phyloP scores from a whole-genome alignment of 2,329 filamentous ascomycete species.

The Neoarthrinium moseri region DNA sequence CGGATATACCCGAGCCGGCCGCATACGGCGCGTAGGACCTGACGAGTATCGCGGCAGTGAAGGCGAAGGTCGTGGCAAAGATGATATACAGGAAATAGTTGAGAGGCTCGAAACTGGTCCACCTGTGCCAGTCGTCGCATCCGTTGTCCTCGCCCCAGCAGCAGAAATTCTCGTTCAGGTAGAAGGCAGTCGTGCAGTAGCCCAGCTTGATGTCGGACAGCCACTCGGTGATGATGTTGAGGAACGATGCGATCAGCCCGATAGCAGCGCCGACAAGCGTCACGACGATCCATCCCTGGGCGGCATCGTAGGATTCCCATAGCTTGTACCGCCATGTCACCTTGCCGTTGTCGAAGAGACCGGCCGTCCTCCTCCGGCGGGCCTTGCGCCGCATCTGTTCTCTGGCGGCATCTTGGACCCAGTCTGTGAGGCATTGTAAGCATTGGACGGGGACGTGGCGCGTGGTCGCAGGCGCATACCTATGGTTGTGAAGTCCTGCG shows the following conservation, averaged over 20 bases:
- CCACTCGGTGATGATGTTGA: conserved; percentile 98
- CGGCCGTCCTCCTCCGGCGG: conserved; percentile 68
- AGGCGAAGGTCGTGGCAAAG: conserved; percentile 80
- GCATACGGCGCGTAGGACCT: conserved; percentile 93
- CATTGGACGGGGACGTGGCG: not conserved
- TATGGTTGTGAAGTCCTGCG: conserved; percentile 89
- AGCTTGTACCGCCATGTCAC: conserved; percentile 78
- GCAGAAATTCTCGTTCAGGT: conserved; percentile 95
- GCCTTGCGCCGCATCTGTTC: conserved; percentile 82
- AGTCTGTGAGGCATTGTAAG: conserved; percentile 59
- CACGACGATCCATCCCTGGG: conserved; percentile 96
- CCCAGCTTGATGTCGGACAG: conserved; percentile 92
- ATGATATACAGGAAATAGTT: conserved; percentile 89
- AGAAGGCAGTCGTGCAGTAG: conserved; percentile 94
- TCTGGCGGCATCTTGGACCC: conserved; percentile 95
- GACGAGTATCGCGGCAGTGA: conserved; percentile 79
- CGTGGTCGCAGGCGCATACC: conserved; percentile 41
- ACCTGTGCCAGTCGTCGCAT: conserved; percentile 84
- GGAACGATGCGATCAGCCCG: conserved; percentile 84
- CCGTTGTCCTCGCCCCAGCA: conserved; percentile 95
- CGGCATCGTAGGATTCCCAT: conserved; percentile 88
- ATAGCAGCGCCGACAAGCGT: conserved; percentile 91
- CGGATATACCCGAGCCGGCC: conserved; percentile 92
- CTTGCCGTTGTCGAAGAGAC: conserved; percentile 69
- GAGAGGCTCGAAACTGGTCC: conserved; percentile 73